Conservation (phyloP, 805 yeast species). For the Starmerella bacillaris region DNA sequence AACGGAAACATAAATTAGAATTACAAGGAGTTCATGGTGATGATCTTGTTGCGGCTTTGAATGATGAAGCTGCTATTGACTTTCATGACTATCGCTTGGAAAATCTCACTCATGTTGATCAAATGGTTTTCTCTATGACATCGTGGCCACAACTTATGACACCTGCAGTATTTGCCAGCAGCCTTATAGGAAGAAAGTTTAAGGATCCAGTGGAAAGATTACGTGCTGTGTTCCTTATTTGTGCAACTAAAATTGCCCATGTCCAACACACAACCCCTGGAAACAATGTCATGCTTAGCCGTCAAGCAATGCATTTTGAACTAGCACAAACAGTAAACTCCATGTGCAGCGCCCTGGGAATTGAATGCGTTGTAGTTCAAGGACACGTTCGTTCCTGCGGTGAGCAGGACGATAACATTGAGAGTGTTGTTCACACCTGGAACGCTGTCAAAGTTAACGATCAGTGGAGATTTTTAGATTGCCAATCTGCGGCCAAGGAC, state of each 20-base stretch:
- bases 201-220: slow-evolving; percentile 37
- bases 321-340: slow-evolving; percentile 58
- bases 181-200: slow-evolving; percentile 36
- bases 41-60: slow-evolving; percentile 10
- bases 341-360: slow-evolving; percentile 49
- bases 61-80: slow-evolving; percentile 6
- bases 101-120: slow-evolving; percentile 19
- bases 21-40: slow-evolving; percentile 15
- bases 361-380: slow-evolving; percentile 56
- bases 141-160: slow-evolving; percentile 28
- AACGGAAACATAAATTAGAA: slow-evolving; percentile 39
- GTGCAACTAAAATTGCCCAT: slow-evolving; percentile 41
- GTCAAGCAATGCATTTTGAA: slow-evolving; percentile 49
- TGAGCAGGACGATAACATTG: slow-evolving; percentile 24
- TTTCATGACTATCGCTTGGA: slow-evolving; percentile 18
- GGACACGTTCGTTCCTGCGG: slow-evolving; percentile 77
- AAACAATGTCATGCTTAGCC: slow-evolving; percentile 24
- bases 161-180: slow-evolving; percentile 37
- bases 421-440: slow-evolving; percentile 59
- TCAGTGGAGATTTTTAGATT: slow-evolving; percentile 68
- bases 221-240: slow-evolving; percentile 47
- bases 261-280: slow-evolving; percentile 21
- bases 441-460: slow-evolving; percentile 56
- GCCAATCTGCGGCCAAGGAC: slow-evolving; percentile 31
- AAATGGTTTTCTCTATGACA: slow-evolving; percentile 20